These are phyloP conservation scores for Boletus semigastroideus DNA, from an alignment of 1,284 basidiomycete species.

Conservation along the genomic window DNA sequence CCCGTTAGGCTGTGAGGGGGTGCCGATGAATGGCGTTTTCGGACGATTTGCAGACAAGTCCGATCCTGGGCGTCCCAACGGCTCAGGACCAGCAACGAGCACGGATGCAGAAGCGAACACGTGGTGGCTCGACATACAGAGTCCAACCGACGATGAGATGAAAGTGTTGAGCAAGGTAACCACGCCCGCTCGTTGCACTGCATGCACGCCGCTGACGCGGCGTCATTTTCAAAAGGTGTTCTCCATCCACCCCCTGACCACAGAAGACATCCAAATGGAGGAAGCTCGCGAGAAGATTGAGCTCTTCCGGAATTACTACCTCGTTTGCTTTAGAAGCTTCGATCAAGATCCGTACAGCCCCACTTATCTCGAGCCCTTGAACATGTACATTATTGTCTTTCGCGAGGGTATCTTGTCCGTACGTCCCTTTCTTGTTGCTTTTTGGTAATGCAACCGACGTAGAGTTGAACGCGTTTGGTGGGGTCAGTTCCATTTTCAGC, in stretches of 20 bases:
- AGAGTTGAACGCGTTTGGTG: background rate
- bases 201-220: slow-evolving; percentile 10
- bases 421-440: slow-evolving; percentile 35
- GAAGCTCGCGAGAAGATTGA: slow-evolving; percentile 99
- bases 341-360: slow-evolving; percentile 99
- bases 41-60: slow-evolving; percentile 24
- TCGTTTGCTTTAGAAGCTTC: slow-evolving; percentile 99
- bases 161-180: slow-evolving; percentile 87
- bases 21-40: slow-evolving; percentile 6
- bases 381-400: slow-evolving; percentile 99
- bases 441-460: background rate
- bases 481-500: slow-evolving; percentile 95
- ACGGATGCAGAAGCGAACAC: slow-evolving; percentile 71
- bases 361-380: slow-evolving; percentile 95
- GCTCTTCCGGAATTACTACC: slow-evolving; percentile 97
- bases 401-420: slow-evolving; percentile 95
- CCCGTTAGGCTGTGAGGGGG: slow-evolving; percentile 3
- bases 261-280: slow-evolving; percentile 99
- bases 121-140: slow-evolving; percentile 97
- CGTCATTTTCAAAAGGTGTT: slow-evolving; percentile 70
- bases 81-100: slow-evolving; percentile 17
- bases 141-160: slow-evolving; percentile 98
- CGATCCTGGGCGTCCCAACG: slow-evolving; percentile 25
- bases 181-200: background rate
- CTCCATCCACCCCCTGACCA: slow-evolving; percentile 95